Conservation (phyloP, 2,329 filamentous ascomycete species). For the Aspergillus nomiae region DNA sequence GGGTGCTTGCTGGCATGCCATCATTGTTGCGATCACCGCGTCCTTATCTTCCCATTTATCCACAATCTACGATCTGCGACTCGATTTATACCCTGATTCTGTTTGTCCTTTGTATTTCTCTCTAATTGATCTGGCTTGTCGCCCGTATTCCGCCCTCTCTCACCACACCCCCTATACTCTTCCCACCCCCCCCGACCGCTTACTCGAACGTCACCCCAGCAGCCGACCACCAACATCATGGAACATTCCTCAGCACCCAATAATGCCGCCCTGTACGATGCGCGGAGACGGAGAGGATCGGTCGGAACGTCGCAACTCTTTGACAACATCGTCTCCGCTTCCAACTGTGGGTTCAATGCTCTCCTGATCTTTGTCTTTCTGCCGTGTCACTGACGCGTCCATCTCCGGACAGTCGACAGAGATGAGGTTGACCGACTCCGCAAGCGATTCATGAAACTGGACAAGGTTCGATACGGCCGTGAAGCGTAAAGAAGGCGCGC, state of each 20-base stretch:
- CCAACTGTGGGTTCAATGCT: conserved; percentile 74
- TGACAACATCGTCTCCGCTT: conserved; percentile 93
- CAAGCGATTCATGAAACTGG: conserved; percentile 98
- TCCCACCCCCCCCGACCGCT: neutral
- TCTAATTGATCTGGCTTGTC: neutral
- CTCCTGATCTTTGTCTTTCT: neutral
- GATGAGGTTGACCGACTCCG: conserved; percentile 94
- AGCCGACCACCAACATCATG: conserved; percentile 26
- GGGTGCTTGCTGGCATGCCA: conserved; percentile 18
- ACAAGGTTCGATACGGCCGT: conserved; percentile 67
- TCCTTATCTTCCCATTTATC: neutral
- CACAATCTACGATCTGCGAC: neutral
- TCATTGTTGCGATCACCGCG: conserved; percentile 6
- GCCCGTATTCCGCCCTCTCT: neutral
- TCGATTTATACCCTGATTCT: neutral
- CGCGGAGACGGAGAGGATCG: conserved; percentile 44
- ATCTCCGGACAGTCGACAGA: conserved; percentile 71
- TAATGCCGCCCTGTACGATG: conserved; percentile 48
- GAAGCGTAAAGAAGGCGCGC: no score
- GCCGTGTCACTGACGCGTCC: conserved; percentile 2
- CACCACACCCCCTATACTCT: neutral
- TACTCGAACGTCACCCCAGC: neutral
- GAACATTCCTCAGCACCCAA: conserved; percentile 40
- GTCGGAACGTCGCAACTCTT: conserved; percentile 68
- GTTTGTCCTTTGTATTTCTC: neutral